These are phyloP conservation scores for Plasmodium gallinaceum DNA, from an alignment of 169 alveolate species.

Conservation along the genomic window DNA sequence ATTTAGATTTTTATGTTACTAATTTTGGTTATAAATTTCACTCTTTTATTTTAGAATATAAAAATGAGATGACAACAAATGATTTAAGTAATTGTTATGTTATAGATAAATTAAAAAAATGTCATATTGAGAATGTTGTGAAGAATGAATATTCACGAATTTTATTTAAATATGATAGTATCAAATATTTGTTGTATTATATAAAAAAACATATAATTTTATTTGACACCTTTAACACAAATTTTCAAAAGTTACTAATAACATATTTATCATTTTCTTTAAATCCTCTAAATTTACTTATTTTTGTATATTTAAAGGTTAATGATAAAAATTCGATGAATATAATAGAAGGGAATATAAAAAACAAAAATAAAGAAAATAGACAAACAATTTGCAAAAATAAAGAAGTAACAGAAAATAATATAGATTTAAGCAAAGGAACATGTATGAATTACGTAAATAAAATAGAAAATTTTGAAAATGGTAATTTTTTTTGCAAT, in stretches of 20 bases:
- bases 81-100: constrained; percentile 48
- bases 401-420: background rate
- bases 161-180: constrained; percentile 40
- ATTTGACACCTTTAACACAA: constrained; percentile 12
- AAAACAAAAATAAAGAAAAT: background rate
- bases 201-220: constrained; percentile 22
- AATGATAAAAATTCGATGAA: background rate
- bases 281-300: constrained; percentile 47
- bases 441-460: background rate
- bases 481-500: constrained; percentile 33
- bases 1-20: constrained; percentile 39
- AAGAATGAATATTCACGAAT: constrained; percentile 47
- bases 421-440: background rate
- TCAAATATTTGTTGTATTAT: constrained; percentile 46
- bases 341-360: background rate
- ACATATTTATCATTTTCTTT: constrained; percentile 23
- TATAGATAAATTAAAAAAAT: constrained; percentile 30
- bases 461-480: background rate
- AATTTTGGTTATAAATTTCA: constrained; percentile 73
- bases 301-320: constrained; percentile 49
- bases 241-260: constrained; percentile 23
- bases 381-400: background rate
- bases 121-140: constrained; percentile 36
- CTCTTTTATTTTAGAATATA: constrained; percentile 64
- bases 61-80: background rate